Percentiles rank a stretch among this genome's conserved stretches.
These are phyloP conservation scores for Daldinia decipiens DNA, from an alignment of 495 filamentous ascomycete species.

Conservation along the genomic window DNA sequence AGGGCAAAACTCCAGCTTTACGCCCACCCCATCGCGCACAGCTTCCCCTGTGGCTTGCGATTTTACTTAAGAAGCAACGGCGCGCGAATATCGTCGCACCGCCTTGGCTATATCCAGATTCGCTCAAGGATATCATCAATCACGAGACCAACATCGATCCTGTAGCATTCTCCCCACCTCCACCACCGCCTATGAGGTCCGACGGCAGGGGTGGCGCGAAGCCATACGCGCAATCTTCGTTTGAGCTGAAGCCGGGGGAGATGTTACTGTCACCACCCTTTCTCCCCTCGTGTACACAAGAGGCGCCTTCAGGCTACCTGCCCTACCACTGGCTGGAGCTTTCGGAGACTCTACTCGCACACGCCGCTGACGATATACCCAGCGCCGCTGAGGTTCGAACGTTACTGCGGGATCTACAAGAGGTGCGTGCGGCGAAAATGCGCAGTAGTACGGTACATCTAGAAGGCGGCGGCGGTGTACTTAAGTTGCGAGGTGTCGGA, in stretches of 20 bases:
- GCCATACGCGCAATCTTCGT: conserved; percentile 39
- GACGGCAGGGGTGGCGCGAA: conserved; percentile 52
- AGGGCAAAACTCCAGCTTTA: conserved; percentile 83
- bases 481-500: conserved; percentile 84
- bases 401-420: conserved; percentile 82
- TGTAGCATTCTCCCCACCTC: conserved; percentile 77
- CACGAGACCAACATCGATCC: conserved; percentile 75
- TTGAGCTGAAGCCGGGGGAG: conserved; percentile 43
- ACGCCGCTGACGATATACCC: conserved; percentile 84
- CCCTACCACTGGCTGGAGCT: conserved; percentile 97
- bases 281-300: conserved; percentile 66
- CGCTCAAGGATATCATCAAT: conserved; percentile 78
- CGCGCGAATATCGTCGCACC: conserved; percentile 94
- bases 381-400: conserved; percentile 77
- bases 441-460: conserved; percentile 74
- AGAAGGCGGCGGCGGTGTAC: conserved; percentile 75
- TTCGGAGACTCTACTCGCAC: conserved; percentile 82
- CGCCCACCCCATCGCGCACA: conserved; percentile 81
- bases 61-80: conserved; percentile 93
- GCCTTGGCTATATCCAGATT: conserved; percentile 80
- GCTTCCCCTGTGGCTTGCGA: conserved; percentile 95
- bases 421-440: conserved; percentile 91
- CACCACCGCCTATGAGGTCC: conserved; percentile 65
- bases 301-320: conserved; percentile 70
- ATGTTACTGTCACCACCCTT: conserved; percentile 66